Evolutionary conservation across 345 rosid species (phyloP).

Genomic region (Gossypium thurberi): DNA sequence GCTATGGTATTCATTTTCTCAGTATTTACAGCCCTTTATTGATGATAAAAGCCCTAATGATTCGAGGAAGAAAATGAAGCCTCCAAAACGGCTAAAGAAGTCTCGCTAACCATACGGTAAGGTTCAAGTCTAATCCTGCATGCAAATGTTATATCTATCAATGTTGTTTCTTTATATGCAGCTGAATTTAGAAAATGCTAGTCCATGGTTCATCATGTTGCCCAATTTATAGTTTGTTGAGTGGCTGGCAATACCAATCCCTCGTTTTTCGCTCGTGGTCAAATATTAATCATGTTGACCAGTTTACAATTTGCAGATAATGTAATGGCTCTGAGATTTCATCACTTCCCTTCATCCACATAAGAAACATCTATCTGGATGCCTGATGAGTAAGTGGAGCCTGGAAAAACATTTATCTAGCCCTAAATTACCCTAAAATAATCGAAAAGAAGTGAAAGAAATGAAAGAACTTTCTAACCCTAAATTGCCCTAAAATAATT

Average conservation of each 20-base stretch:
- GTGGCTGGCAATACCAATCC: background rate
- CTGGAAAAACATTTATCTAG: background rate
- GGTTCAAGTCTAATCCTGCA: background rate
- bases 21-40: constrained; percentile 60
- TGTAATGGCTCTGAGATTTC: background rate
- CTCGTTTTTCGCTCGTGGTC: background rate
- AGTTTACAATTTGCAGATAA: background rate
- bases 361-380: background rate
- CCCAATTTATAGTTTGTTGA: background rate
- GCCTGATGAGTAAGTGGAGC: background rate
- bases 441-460: too few species aligned
- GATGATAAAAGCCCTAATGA: constrained; percentile 53
- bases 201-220: background rate
- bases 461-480: too few species aligned
- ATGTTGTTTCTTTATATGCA: background rate
- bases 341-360: background rate
- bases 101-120: constrained; percentile 37
- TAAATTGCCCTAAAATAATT: too few species aligned
- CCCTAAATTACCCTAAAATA: too few species aligned
- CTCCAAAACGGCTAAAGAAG: constrained; percentile 64
- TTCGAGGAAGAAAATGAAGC: constrained; percentile 39
- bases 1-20: constrained; percentile 3
- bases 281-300: background rate
- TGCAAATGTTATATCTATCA: background rate
- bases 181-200: background rate